phyloP scores from a whole-genome alignment of 1,139 yeast species.

The Saccharomyces hybrid region DNA sequence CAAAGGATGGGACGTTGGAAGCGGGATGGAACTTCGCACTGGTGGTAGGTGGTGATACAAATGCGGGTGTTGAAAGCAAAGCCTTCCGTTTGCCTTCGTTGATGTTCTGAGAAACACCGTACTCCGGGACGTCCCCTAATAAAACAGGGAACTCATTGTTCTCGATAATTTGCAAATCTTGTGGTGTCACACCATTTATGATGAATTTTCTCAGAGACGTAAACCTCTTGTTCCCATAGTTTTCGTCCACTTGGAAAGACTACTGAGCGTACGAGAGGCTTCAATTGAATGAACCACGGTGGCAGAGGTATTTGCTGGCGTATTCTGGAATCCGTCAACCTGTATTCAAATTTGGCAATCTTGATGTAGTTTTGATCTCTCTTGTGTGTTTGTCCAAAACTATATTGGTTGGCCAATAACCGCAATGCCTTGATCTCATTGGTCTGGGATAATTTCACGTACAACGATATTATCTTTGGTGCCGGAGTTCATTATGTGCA shows the following conservation, averaged over 20 bases:
- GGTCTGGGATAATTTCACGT: slow-evolving; percentile 20
- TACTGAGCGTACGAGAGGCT: slow-evolving; percentile 29
- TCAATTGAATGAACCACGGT: slow-evolving; percentile 24
- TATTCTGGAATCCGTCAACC: slow-evolving; percentile 20
- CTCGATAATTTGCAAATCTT: slow-evolving; percentile 30
- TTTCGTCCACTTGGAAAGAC: slow-evolving; percentile 29
- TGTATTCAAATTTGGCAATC: slow-evolving; percentile 26
- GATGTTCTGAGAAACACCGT: slow-evolving; percentile 3
- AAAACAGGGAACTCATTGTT: slow-evolving; percentile 13
- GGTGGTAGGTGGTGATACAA: background rate
- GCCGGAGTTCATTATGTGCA: slow-evolving; percentile 34
- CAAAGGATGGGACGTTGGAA: slow-evolving; percentile 25
- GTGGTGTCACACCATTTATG: slow-evolving; percentile 33
- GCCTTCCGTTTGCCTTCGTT: slow-evolving; percentile 1
- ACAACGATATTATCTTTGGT: slow-evolving; percentile 32
- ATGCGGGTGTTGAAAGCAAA: background rate
- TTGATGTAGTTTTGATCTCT: slow-evolving; percentile 21
- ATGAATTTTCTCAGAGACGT: slow-evolving; percentile 32
- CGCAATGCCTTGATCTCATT: slow-evolving; percentile 8
- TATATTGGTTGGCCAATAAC: slow-evolving; percentile 12
- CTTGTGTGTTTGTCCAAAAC: slow-evolving; percentile 15
- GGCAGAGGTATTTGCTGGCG: slow-evolving; percentile 31
- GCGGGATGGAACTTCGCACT: background rate
- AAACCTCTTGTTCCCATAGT: slow-evolving; percentile 33
- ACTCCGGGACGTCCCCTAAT: slow-evolving; percentile 15